Percentiles rank a stretch among this genome's conserved stretches.
These are phyloP conservation scores for Phytophthora meadii DNA, from an alignment of 352 stramenopile genomes.

Conservation along the genomic window DNA sequence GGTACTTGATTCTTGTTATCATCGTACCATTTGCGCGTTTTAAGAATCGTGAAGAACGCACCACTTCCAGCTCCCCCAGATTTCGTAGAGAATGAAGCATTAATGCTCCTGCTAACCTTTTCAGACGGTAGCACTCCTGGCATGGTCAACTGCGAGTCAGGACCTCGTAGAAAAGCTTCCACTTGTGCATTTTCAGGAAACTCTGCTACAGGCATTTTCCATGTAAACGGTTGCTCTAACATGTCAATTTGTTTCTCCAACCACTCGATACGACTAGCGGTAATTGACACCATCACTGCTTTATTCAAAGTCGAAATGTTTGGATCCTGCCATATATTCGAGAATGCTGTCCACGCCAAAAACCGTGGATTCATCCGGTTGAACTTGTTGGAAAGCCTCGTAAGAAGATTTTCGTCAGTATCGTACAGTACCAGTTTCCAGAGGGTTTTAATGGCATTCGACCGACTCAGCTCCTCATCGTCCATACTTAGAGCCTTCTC, in stretches of 20 bases:
- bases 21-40: constrained; percentile 21
- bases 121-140: not conserved
- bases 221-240: constrained; percentile 25
- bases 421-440: constrained; percentile 6
- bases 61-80: not conserved
- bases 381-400: not conserved
- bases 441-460: not conserved
- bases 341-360: not conserved
- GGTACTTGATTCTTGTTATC: not conserved
- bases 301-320: not conserved
- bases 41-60: constrained; percentile 11
- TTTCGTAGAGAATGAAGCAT: not conserved
- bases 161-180: constrained; percentile 17
- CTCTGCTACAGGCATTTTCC: constrained; percentile 19
- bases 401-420: not conserved
- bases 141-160: not conserved
- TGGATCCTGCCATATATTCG: not conserved
- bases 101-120: not conserved
- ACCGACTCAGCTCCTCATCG: not conserved
- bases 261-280: constrained; percentile 16
- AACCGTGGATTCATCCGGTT: constrained; percentile 1
- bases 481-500: not conserved
- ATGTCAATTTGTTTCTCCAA: constrained; percentile 8
- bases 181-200: constrained; percentile 9
- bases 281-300: not conserved